Evolutionary conservation across 345 rosid genomes (phyloP), one percentile per base, ranked within the genome.

Genomic region (Fremontodendron californicum): DNA sequence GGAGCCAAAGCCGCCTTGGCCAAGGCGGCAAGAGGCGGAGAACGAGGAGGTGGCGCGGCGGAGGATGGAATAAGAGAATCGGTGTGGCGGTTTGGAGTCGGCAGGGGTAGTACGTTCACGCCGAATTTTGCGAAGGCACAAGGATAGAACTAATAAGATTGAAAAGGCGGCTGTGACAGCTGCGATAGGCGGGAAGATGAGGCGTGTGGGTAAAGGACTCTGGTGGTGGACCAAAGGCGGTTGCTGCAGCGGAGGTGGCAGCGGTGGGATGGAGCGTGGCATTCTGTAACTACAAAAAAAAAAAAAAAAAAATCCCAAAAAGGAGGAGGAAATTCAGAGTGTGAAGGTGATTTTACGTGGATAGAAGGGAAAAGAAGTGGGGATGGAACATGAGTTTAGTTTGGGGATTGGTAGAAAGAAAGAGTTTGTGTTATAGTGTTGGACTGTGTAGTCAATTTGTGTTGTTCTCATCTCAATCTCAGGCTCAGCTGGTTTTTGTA

Each of bases 1-100:
- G 35, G 98, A 89, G n/a, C 99, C 97, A 43, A 89, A 92, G 16
- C 97, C 97, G 2, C 97, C 97, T 68, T 92, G 94, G 18, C 97
- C 97, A 13, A 92, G 83, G 15, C 77, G 86, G 48, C 79, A 86
- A 18, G 88, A 85, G 23, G 90, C 81, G 0, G 93, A 85, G 82
- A 92, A 90, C 16, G 85, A 84, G 46, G 79, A 71, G 57, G 95
- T 88, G 75, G 95, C 88, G 33, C 86, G 89, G 23, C 89, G 91
- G 74, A 91, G 88, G 21, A 80, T 12, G 31, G 91, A 80, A 80
- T 86, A 91, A 3, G 95, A 89, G 82, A 82, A 89, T 10, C 86
- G 88, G 39, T 81, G 86, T 0, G 88, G 88, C 25, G 89, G 89
- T 27, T 81, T 86, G 12, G 88, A 80, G 74, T 78, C 82, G 2